Percentiles rank a stretch among this genome's conserved stretches.
These are phyloP conservation scores for Ophiostoma novo-ulmi DNA, from an alignment of 2,329 filamentous ascomycete species.

Conservation along the genomic window DNA sequence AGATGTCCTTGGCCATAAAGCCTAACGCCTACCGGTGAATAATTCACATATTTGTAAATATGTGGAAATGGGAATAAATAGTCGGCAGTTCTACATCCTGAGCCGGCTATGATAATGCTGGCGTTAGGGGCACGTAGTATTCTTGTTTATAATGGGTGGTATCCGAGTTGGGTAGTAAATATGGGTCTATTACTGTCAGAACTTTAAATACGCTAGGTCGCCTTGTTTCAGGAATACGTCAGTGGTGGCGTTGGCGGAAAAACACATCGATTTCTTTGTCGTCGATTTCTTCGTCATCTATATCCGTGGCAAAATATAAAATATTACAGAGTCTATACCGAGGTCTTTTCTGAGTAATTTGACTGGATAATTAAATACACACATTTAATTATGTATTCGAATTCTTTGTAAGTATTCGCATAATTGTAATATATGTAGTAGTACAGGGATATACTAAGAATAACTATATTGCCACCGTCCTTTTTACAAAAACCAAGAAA, in stretches of 20 bases:
- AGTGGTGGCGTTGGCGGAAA: background rate
- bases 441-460: no score
- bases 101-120: background rate
- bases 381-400: no score
- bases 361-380: no score
- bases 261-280: background rate
- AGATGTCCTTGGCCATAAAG: background rate
- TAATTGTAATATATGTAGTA: no score
- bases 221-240: background rate
- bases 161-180: background rate
- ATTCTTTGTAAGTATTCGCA: no score
- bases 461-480: no score
- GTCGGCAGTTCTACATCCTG: background rate
- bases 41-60: background rate
- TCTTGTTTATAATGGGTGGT: background rate
- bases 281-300: background rate
- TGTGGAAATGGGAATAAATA: background rate
- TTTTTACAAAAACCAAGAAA: no score
- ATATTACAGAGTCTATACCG: background rate
- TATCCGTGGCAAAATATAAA: background rate
- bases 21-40: slow-evolving; percentile 5
- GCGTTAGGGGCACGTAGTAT: slow-evolving; percentile 1
- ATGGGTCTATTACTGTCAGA: background rate
- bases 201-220: background rate
- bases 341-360: background rate